Evolutionary conservation across 176 grass and related monocot species (phyloP), one percentile per base, ranked within the genome.

Genomic region (Phoenix roebelenii): DNA sequence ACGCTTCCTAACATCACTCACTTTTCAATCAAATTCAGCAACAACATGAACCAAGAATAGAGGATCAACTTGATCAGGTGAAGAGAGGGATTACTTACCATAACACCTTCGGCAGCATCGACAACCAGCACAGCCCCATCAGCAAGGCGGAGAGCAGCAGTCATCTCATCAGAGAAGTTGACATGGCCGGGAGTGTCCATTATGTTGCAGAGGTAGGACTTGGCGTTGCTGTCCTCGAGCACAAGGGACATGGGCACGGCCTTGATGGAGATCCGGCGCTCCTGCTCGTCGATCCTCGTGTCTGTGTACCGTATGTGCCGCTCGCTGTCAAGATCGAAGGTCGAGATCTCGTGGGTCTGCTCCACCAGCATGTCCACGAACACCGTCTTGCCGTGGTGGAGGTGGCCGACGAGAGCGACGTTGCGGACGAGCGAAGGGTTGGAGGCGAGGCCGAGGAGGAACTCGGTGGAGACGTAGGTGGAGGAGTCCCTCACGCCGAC

Each of bases 301-400:
- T 98, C 93, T 0, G 93, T 97, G 66, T 84, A 92, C 49, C 87
- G 60, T 63, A 88, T 71, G 14, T 92, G 93, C 51, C 87, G 76
- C 87, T 97, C 93, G 52, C 78, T 85, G 52, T 82, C 85, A 3
- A 76, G 54, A 25, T 98, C 88, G 60, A 92, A 98, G 0, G 93
- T 98, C 69, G 65, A 82, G 35, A 98, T 78, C 44, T 98, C 81
- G 76, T 98, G 93, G 1, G 93, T 98, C 73, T 98, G 93, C 81
- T 98, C 93, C 55, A 98, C 84, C 52, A 98, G 81, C 93, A 98
- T 98, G 84, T 98, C 93, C 87, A 92, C 89, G 81, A 98, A 92
- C 48, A 92, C 76, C 25, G 93, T 98, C 67, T 98, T 98, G 16
- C 93, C 93, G 35, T 98, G 93, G 78, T 98, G 93, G 59, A 92